Base-by-base conservation (phyloP, 2,329 filamentous ascomycete genomes). In the Fusarium sp. region DNA sequence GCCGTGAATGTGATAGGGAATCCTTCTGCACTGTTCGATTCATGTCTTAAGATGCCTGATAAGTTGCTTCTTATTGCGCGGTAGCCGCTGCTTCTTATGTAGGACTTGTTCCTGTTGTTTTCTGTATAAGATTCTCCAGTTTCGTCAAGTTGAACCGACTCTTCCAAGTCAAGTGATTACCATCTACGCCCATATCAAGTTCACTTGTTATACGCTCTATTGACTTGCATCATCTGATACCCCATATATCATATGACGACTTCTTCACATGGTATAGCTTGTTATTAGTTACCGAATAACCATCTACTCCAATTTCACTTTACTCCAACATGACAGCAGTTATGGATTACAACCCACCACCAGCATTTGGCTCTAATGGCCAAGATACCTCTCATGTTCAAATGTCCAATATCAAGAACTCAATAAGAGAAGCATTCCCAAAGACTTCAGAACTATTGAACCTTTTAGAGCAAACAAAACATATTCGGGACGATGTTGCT, bases 391-490 rank as follows among this genome's bases (percentile, higher is more conserved):
- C n/a, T 38, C 50, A 51, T 3, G 8, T 22, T 32, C 46, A 50
- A 59, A 79, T 81, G 77, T 22, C 75, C 10, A 69, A 74, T 20
- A 73, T 81, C 34, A 77, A 79, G 52, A 68, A 76, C 45, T 79
- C 77, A 50, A 83, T 87, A 63, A 76, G 76, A 45, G 74, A 79
- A 9, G 81, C 83, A 6, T 79, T 80, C 1, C 75, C 79, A 12
- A 78, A 79, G 42, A 84, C 86, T 71, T 74, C 63, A 6, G 77
- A 83, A 40, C 80, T 89, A 5, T 80, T 88, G 10, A 68, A 77
- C 34, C 81, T 81, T 15, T 80, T 89, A 27, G 76, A 81, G 22
- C 77, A 85, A 52, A 87, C 85, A 3, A 83, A 87, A 68, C 82
- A 87, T 71, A 85, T 86, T 1, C 69, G 76, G 3, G 80, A 83